A percentile compares a stretch with the other conserved stretches of the same genome.
Conservation (phyloP, 2,329 filamentous ascomycete species). For the Cladophialophora exuberans region DNA sequence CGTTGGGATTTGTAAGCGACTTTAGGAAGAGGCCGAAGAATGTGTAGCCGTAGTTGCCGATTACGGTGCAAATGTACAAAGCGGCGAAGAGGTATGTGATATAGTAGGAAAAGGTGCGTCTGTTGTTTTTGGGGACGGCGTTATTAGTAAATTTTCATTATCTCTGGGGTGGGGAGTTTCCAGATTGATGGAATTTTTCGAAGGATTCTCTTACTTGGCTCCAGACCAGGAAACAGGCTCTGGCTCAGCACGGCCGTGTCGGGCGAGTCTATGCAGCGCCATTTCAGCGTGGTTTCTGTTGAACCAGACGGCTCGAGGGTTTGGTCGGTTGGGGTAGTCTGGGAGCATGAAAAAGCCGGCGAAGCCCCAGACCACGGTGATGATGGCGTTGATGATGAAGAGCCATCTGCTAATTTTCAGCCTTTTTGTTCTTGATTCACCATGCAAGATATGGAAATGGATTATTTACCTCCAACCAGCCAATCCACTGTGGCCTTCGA, state of each 20-base stretch:
- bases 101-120: constrained; percentile 49
- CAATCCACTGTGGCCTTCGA: constrained; percentile 55
- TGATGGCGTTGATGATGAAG: constrained; percentile 45
- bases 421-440: too few species aligned
- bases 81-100: constrained; percentile 51
- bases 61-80: constrained; percentile 51
- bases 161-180: too few species aligned
- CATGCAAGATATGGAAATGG: constrained; percentile 7
- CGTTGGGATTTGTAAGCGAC: constrained; percentile 40
- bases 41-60: constrained; percentile 51
- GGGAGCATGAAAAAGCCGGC: constrained; percentile 49
- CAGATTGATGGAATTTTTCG: not conserved
- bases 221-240: constrained; percentile 51
- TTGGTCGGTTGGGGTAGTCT: constrained; percentile 37
- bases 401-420: constrained; percentile 37
- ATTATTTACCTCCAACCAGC: constrained; percentile 38
- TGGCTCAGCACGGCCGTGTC: constrained; percentile 51
- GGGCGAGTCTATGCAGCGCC: constrained; percentile 48
- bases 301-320: constrained; percentile 43
- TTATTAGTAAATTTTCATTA: too few species aligned
- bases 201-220: constrained; percentile 35
- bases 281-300: constrained; percentile 46
- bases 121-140: not conserved
- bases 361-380: constrained; percentile 48
- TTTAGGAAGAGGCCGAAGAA: constrained; percentile 48